phyloP scores from a whole-genome alignment of 2,329 filamentous ascomycete genomes.

The Pestalotiopsis sp. region DNA sequence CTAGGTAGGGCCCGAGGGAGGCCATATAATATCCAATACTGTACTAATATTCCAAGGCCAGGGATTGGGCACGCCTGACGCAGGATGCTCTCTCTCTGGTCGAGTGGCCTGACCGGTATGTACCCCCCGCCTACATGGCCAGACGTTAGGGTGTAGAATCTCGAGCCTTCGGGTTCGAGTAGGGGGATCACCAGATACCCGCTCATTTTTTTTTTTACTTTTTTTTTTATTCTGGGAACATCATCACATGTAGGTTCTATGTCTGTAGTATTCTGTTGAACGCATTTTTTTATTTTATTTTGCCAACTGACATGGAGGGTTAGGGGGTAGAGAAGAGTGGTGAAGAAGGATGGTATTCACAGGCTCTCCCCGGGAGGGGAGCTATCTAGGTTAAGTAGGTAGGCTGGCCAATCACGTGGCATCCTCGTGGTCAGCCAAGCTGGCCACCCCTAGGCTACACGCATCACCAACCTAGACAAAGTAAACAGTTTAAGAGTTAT shows the following conservation, averaged over 20 bases:
- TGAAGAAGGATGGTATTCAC: too few species aligned
- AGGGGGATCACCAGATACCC: background rate
- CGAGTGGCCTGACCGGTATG: background rate
- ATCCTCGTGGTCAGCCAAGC: too few species aligned
- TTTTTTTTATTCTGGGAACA: background rate
- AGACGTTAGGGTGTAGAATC: constrained; percentile 8
- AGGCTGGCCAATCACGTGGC: too few species aligned
- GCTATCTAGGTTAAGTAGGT: too few species aligned
- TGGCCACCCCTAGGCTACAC: too few species aligned
- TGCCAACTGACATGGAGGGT: too few species aligned
- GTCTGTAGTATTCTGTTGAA: background rate
- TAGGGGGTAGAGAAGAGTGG: too few species aligned
- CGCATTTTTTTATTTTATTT: too few species aligned
- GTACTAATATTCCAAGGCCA: background rate
- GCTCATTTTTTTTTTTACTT: background rate
- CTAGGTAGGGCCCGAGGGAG: background rate
- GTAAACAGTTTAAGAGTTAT: too few species aligned
- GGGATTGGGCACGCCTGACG: background rate
- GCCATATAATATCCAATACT: background rate
- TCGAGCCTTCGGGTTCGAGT: background rate
- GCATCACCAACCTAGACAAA: too few species aligned
- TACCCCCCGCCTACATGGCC: background rate
- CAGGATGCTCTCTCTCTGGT: background rate
- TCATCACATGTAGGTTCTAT: background rate
- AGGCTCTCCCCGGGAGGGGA: too few species aligned